Conservation (phyloP, 345 rosid species). For the Eucalyptus camaldulensis region DNA sequence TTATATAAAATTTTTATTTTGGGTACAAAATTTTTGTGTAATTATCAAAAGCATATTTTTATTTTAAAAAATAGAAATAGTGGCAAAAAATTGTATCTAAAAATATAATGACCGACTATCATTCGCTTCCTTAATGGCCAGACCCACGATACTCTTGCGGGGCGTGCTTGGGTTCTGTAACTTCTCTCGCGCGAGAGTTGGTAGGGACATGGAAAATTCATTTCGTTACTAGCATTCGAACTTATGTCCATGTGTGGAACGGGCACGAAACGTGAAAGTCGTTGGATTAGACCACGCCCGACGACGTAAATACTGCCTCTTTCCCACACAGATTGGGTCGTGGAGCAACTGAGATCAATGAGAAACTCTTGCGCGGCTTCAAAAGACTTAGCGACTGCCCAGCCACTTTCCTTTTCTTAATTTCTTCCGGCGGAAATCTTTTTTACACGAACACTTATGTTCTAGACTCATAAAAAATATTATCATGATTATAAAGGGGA, state of each 20-base stretch:
- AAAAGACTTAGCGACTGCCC: not conserved
- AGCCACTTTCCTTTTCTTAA: no score
- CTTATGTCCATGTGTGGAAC: not conserved
- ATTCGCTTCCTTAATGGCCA: no score
- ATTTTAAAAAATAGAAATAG: no score
- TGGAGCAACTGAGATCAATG: not conserved
- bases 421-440: not conserved
- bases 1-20: no score
- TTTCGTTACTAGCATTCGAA: not conserved
- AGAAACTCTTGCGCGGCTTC: not conserved
- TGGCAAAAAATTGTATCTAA: no score
- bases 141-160: not conserved
- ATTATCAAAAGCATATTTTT: no score
- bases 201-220: not conserved
- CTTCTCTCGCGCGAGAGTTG: not conserved
- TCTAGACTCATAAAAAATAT: not conserved
- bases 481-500: not conserved
- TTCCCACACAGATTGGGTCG: not conserved
- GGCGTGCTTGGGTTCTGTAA: not conserved
- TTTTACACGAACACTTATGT: not conserved
- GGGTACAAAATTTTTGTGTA: no score
- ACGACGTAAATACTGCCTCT: not conserved
- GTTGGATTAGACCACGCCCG: not conserved
- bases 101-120: no score
- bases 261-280: not conserved